Percentiles rank a stretch among this genome's conserved stretches.
These are phyloP conservation scores for Botrytis pseudocinerea DNA, from an alignment of 2,329 filamentous ascomycete species.

Conservation along the genomic window DNA sequence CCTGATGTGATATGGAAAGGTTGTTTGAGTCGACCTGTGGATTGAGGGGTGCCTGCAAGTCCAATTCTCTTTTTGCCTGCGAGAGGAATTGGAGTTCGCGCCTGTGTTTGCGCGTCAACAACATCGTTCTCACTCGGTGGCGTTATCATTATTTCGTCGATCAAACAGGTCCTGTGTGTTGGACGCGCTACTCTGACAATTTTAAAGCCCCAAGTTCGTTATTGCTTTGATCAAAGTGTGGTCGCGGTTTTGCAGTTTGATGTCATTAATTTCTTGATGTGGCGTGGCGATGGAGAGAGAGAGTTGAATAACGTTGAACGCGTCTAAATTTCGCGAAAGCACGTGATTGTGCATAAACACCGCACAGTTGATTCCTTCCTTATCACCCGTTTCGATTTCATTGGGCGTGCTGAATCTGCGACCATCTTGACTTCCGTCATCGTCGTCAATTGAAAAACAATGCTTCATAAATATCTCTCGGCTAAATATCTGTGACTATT, in stretches of 20 bases:
- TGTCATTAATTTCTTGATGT: background rate
- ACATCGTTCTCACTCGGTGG: slow-evolving; percentile 31
- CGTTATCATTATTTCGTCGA: slow-evolving; percentile 34
- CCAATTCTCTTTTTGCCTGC: slow-evolving; percentile 27
- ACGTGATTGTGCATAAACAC: background rate
- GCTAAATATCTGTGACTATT: background rate
- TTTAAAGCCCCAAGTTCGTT: background rate
- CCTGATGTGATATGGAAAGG: slow-evolving; percentile 67
- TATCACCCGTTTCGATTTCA: background rate
- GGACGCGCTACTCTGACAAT: background rate
- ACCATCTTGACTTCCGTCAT: background rate
- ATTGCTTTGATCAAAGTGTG: background rate
- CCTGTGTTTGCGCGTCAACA: slow-evolving; percentile 14
- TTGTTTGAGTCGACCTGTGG: slow-evolving; percentile 69
- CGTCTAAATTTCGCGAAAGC: background rate
- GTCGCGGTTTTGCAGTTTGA: background rate
- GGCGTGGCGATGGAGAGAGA: slow-evolving; percentile 2
- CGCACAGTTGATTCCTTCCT: background rate
- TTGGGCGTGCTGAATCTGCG: background rate
- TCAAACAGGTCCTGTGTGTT: background rate
- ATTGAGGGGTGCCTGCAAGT: slow-evolving; percentile 52
- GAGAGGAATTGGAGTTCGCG: slow-evolving; percentile 10
- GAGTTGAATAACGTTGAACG: background rate
- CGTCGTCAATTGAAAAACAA: background rate
- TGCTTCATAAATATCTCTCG: background rate